Evolutionary conservation across 805 yeast species (phyloP), one percentile per base, ranked within the genome.

Genomic region (Ogataea methylovora): DNA sequence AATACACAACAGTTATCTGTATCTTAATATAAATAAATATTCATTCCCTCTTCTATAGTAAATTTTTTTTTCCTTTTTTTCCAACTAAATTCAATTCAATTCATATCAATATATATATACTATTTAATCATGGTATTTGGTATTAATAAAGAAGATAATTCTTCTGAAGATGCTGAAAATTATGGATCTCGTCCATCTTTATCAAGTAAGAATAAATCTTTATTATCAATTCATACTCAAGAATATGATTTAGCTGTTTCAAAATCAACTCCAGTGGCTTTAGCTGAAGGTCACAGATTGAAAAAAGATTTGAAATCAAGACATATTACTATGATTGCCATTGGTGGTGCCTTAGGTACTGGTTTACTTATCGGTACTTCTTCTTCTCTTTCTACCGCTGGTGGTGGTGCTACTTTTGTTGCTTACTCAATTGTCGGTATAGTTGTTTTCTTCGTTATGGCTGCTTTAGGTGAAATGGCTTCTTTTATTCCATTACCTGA

Each of bases 331-430:
- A 71, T 73, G 78, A 71, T 73, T 58, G 76, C 92, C 43, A 74
- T 84, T 44, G 94, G 92, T 45, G 90, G 92, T 45, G 84, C 90
- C 8, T 59, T 84, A 34, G 92, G 92, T 36, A 82, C 92, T 1
- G 94, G 88, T 50, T 65, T 84, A 37, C 63, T 84, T 43, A 79
- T 84, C 44, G 86, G 88, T 48, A 79, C 88, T 3, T 86, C 87
- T 37, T 60, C 76, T 12, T 78, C 88, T 1, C 64, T 84, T 36
- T 63, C 68, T n/a, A 54, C 67, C 10, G 86, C 84, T 11, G 94
- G 94, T 7, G 90, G 81, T 2, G 81, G 69, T 19, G 63, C 76
- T 34, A 64, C 73, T 30, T 63, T 76, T 28, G 68, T 84, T 34
- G 73, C 85, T 4, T 85, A 84, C 51, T 56, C 78, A 6, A 53